Evolutionary conservation across 148 eudicot genomes (phyloP), one percentile per base, ranked within the genome.

Genomic region (Chenopodium album): DNA sequence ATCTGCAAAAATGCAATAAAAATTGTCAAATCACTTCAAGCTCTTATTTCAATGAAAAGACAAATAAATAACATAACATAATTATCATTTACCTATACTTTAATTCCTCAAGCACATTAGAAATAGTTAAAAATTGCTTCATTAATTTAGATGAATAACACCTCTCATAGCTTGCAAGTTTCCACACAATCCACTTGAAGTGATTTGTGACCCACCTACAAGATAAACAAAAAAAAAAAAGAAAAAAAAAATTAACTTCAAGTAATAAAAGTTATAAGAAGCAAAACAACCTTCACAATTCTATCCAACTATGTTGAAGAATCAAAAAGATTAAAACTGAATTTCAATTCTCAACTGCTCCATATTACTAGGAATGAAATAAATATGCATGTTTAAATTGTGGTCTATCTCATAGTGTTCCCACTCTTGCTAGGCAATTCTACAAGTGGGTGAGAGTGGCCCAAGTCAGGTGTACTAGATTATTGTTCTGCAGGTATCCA

Each of bases 181-280:
- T 96, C 99, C 99, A 94, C 65, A 96, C 94, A 79, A 96, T 90
- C 99, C 99, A 96, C 92, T 92, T 96, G 89, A 87, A 94, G 87
- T 96, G 99, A 89, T 96, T 94, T 82, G 91, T 85, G 78, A 94
- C 92, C 99, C 99, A 96, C 89, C 99, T 96, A 78, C 86, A 29
- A 71, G 34, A 56, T 59, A 82, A 78, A 76, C 46, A 74, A 76
- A 73, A 75, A 7, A 75, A 7, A 75, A 7, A 20, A 71, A 74
- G 73, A 73, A 75, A 7, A 20, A 71, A 73, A 75, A 7, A 20
- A 71, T 50, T 65, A 67, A n/a, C 32, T 52, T 56, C 63, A 23
- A 81, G 77, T 19, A 80, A 9, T 70, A 71, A 41, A 76, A 54
- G 76, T 46, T 64, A 71, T 41, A 41, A 64, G 28, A 52, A 71